Evolutionary conservation across 2,329 filamentous ascomycete species (phyloP), one percentile per base, ranked within the genome.

Genomic region (Plectosphaerella cucumerina): DNA sequence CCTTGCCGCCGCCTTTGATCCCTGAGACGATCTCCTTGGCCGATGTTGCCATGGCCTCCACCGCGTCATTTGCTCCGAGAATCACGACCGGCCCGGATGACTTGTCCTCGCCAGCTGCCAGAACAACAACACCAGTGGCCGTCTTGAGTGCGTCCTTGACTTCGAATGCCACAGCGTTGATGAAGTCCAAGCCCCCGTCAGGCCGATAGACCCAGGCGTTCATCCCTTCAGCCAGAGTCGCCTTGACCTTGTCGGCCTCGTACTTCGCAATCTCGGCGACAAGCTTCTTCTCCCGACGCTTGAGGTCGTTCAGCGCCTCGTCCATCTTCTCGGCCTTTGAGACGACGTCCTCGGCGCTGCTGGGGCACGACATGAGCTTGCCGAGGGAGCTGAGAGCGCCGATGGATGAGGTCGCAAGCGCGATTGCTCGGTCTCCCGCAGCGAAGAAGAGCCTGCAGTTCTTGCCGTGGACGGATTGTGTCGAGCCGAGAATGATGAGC

Each of bases 381-480:
- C 62, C 62, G 1, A 63, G 49, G 20, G 59, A 47, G 18, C 51
- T 49, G 14, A 64, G 47, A 2, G 60, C 64, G 2, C 53, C 37
- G 14, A 64, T 53, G 1, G 64, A 60, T 1, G 55, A 51, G 0
- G 51, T 54, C 0, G 64, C 62, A 0, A 62, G 44, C 1, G 46
- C 48, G 20, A 66, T 60, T 20, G 62, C 64, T 8, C 62, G 54
- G 5, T 66, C 62, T 0, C 64, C 64, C 0, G 56, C 53, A 1
- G 62, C 60, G 43, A 66, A 66, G 4, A 59, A 65, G 1, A 66
- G 49, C 1, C 64, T 63, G 2, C 57, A 64, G 45, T 65, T 65
- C n/a, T 61, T 66, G 0, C 62, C 61, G 4, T 65, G 64, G 1
- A 66, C 60, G 1, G 60, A 56, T 11, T 66, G 62, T 1, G 58